Percentiles rank a stretch among this genome's conserved stretches.
Conservation (phyloP, 352 stramenopile species). For the Hyaloperonospora brassicae region DNA sequence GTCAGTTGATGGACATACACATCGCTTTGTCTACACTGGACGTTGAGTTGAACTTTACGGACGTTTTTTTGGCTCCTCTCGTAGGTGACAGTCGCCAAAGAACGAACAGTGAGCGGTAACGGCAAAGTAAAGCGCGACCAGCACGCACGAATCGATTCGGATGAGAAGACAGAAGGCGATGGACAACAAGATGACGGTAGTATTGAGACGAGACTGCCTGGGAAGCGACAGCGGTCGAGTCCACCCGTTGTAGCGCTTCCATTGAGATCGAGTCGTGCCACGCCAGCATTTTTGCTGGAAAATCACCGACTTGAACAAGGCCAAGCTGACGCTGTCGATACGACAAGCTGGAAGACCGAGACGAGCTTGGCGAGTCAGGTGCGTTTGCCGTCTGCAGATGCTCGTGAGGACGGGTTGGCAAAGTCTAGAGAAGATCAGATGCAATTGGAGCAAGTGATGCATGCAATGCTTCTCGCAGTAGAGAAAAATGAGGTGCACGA, state of each 20-base stretch:
- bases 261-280: conserved; percentile 8
- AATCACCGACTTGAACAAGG: conserved; percentile 12
- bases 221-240: conserved; percentile 63
- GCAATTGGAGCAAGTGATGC: conserved; percentile 24
- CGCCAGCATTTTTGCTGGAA: conserved; percentile 13
- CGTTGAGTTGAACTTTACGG: too few relatives aligned
- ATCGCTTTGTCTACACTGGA: too few relatives aligned
- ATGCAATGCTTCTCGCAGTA: conserved; percentile 24
- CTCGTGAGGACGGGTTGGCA: conserved; percentile 9
- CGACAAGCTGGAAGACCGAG: conserved; percentile 2
- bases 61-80: conserved; percentile 4
- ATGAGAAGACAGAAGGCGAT: conserved; percentile 21
- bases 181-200: conserved; percentile 17
- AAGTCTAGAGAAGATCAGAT: conserved; percentile 2
- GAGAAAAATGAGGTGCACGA: conserved; percentile 18
- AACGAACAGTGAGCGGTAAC: conserved; percentile 20
- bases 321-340: not conserved
- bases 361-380: not conserved
- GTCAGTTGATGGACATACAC: too few relatives aligned
- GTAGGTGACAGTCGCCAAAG: conserved; percentile 68
- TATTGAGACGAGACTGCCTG: conserved; percentile 27
- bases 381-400: not conserved
- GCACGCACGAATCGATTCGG: conserved; percentile 34
- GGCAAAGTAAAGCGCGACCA: conserved; percentile 68
- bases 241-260: conserved; percentile 21